Conservation (phyloP, 805 yeast species). For the Spathaspora sp. region DNA sequence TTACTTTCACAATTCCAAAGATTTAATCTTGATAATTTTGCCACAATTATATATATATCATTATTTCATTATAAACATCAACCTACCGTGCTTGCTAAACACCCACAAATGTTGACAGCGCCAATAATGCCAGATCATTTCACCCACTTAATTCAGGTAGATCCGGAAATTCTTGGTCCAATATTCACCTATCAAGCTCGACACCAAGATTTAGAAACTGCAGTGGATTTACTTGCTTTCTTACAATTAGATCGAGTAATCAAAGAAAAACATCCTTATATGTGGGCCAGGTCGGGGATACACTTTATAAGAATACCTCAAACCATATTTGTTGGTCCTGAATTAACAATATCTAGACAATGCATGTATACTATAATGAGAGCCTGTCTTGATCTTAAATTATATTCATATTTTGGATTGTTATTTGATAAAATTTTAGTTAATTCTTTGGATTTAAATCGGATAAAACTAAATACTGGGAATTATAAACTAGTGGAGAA, state of each 20-base stretch:
- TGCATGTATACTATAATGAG: conserved; percentile 24
- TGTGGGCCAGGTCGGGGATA: not conserved
- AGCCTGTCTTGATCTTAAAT: conserved; percentile 23
- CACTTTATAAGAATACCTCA: not conserved
- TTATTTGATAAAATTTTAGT: conserved; percentile 29
- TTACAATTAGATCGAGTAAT: conserved; percentile 21
- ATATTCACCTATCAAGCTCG: conserved; percentile 22
- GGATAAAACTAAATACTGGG: conserved; percentile 3
- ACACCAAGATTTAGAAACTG: conserved; percentile 15
- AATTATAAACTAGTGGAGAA: conserved; percentile 8
- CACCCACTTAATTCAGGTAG: conserved; percentile 19
- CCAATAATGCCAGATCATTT: conserved; percentile 19
- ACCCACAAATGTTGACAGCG: conserved; percentile 1
- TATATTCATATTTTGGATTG: conserved; percentile 27
- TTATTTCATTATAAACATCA: conserved; percentile 20
- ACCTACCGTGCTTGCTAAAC: conserved; percentile 18
- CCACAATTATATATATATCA: conserved; percentile 23
- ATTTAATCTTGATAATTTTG: conserved; percentile 19
- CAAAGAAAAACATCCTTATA: conserved; percentile 13
- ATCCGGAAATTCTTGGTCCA: conserved; percentile 26
- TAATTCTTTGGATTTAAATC: conserved; percentile 14
- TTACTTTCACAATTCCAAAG: conserved; percentile 23
- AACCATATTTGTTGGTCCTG: conserved; percentile 4
- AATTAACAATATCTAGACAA: conserved; percentile 12
- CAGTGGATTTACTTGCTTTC: conserved; percentile 23